Base-by-base conservation (phyloP, 805 yeast species). In the Scheffersomyces coipomensis region DNA sequence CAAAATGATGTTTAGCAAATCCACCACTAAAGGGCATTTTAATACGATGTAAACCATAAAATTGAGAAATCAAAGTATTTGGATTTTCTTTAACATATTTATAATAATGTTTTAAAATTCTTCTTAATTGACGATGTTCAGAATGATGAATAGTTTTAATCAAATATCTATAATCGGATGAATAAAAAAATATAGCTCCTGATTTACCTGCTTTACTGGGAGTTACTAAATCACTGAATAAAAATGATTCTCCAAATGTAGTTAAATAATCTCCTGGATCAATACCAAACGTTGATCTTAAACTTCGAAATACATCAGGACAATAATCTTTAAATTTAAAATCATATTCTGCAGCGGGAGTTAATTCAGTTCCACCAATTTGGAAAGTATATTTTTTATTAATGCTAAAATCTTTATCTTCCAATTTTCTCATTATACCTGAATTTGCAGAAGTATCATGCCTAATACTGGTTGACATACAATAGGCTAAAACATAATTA, bases 251-350 rank as follows among this genome's bases (percentile, higher is more conserved):
- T 0, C 98, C 91, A 48, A 93, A 73, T 0, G 97, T 88, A 51
- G 91, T 82, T 39, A 93, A 71, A 60, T 95, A 93, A 60, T 95
- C 99, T 0, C 97, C 98, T 2, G 96, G 96, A 55, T 93, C 98
- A 21, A 93, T 73, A 11, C 90, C 89, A 66, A 95, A 93, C 30
- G 79, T 55, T 5, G 78, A 68, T 38, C 99, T 71, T 39, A 93
- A 66, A 49, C 88, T 95, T 31, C 98, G 71, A 60, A 93, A 93
- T 3, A 93, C 97, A 60, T 84, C 88, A 0, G 99, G 99, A 16
- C 89, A 77, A 64, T 93, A 93, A 60, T 93, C 99, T 65, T 93
- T 93, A 63, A 93, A 93, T 61, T 91, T 91, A 72, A 93, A 93
- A 49, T 90, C 97, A 64, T 90, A 90, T 59, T 86, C 88, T 0